phyloP scores from a whole-genome alignment of 148 eudicot genomes.

The Selenicereus undatus region DNA sequence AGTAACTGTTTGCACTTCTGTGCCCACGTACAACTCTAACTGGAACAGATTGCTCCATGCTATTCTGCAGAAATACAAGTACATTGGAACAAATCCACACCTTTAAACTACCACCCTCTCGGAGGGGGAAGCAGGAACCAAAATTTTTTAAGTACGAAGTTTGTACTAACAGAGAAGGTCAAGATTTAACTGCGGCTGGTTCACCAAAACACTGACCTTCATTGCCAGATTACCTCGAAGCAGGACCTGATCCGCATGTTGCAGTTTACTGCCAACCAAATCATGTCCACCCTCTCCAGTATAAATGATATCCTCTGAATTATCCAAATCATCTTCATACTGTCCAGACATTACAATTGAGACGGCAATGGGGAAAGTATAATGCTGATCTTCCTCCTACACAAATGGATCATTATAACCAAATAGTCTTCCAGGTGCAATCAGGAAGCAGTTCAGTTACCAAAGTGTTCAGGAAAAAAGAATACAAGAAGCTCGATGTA shows the following conservation, averaged over 20 bases:
- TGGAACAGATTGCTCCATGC: conserved; percentile 55
- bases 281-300: conserved; percentile 78
- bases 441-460: neutral
- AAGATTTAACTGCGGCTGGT: neutral
- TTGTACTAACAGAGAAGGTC: neutral
- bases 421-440: neutral
- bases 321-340: conserved; percentile 72
- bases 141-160: neutral
- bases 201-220: conserved; percentile 40
- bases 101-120: neutral
- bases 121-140: neutral
- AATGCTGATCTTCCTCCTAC: conserved; percentile 29
- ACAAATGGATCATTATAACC: conserved; percentile 5
- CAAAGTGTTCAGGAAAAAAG: neutral
- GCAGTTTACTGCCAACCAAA: conserved; percentile 57
- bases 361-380: conserved; percentile 51
- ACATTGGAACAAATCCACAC: neutral
- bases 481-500: neutral
- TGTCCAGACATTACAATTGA: conserved; percentile 74
- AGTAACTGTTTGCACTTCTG: conserved; percentile 42
- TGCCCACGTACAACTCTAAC: conserved; percentile 67
- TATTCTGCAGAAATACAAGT: conserved; percentile 40
- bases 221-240: conserved; percentile 61
- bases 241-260: conserved; percentile 48
- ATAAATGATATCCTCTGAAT: conserved; percentile 54